A percentile compares a stretch with the other conserved stretches of the same genome.
phyloP scores from a whole-genome alignment of 371 early-diverging fungal species.

The Mortierella sp. region DNA sequence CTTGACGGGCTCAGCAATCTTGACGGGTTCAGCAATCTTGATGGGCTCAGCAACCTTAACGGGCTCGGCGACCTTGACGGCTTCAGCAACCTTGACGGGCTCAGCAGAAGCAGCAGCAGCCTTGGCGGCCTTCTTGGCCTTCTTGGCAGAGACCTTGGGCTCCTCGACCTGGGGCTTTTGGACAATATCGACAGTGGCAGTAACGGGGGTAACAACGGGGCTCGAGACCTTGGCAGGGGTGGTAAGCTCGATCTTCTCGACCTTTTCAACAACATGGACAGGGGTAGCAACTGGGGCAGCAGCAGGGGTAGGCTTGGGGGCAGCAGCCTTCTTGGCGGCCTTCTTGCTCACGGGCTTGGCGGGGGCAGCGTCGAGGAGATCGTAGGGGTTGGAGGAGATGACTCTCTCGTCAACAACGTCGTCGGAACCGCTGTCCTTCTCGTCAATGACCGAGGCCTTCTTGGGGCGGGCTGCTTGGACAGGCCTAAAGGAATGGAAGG shows the following conservation, averaged over 20 bases:
- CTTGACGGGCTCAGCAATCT: constrained; percentile 16
- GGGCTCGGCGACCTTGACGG: constrained; percentile 7
- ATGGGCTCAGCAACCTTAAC: constrained; percentile 13
- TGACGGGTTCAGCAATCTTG: constrained; percentile 18
- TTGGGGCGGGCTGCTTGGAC: constrained; percentile 38
- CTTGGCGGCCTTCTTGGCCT: constrained; percentile 36
- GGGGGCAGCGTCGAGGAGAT: constrained; percentile 38
- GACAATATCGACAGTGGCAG: constrained; percentile 10
- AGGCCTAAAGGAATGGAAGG: constrained; percentile 10
- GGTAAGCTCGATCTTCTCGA: constrained; percentile 14
- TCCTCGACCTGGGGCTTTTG: constrained; percentile 10
- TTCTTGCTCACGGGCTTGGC: constrained; percentile 29
- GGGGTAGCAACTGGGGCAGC: constrained; percentile 14
- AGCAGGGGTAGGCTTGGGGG: constrained; percentile 13
- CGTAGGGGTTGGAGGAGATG: constrained; percentile 50
- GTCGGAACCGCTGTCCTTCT: constrained; percentile 14
- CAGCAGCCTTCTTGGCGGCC: constrained; percentile 41
- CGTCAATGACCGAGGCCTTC: constrained; percentile 31
- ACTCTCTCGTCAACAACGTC: constrained; percentile 42
- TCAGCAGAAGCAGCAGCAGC: background rate
- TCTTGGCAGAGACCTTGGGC: constrained; percentile 26
- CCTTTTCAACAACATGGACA: constrained; percentile 11
- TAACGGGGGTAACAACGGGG: constrained; percentile 8
- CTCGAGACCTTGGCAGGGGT: background rate
- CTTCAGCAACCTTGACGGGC: constrained; percentile 19